Conservation (phyloP, 148 eudicot genomes). For the Amaranthus hypochondriacus region DNA sequence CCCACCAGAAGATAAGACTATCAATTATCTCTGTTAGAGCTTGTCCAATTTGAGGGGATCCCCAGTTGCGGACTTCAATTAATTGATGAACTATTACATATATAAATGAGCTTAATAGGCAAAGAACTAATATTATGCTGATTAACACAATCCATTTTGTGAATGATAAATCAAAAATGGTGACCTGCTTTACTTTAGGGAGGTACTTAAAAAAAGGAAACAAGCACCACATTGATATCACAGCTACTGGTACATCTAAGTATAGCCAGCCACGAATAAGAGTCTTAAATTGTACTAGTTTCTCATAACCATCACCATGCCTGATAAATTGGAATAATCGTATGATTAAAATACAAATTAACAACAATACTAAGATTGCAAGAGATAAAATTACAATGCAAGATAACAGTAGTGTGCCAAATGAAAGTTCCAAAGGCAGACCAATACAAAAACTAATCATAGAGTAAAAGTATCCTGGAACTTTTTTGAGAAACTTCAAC, state of each 20-base stretch:
- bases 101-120: background rate
- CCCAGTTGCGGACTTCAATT: too few relatives aligned
- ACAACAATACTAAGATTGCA: background rate
- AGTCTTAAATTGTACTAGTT: background rate
- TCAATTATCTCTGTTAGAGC: too few relatives aligned
- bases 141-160: slow-evolving; percentile 15
- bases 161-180: background rate
- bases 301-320: background rate
- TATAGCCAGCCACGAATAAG: slow-evolving; percentile 8
- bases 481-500: too few relatives aligned
- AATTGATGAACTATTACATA: too few relatives aligned
- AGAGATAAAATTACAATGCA: background rate
- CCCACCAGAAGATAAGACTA: too few relatives aligned
- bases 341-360: background rate
- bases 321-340: slow-evolving; percentile 11
- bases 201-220: slow-evolving; percentile 12
- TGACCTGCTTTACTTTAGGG: background rate
- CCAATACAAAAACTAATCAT: too few relatives aligned
- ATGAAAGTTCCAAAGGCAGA: too few relatives aligned
- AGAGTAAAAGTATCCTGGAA: too few relatives aligned
- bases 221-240: background rate
- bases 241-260: background rate
- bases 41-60: too few relatives aligned
- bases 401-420: too few relatives aligned
- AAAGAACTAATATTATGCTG: slow-evolving; percentile 8